Conservation (phyloP, 495 filamentous ascomycete genomes). For the Tuber aestivum region DNA sequence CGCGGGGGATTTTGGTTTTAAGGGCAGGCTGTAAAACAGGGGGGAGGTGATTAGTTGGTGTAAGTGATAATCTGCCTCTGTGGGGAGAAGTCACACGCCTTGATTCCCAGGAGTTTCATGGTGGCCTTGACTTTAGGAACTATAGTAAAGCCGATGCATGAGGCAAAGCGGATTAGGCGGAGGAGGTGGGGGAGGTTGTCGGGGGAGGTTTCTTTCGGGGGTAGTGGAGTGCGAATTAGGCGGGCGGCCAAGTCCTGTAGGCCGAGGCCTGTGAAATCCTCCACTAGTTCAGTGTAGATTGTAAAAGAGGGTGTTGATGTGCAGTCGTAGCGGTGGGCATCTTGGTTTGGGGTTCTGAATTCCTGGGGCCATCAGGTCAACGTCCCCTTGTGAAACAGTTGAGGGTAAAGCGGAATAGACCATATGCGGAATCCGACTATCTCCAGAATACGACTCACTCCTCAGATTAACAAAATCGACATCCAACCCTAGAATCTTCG, state of each 20-base stretch:
- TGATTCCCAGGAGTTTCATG: constrained; percentile 69
- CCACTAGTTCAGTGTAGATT: constrained; percentile 72
- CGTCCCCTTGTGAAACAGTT: not conserved
- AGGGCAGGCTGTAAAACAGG: constrained; percentile 54
- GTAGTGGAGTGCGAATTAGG: constrained; percentile 77
- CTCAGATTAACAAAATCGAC: constrained; percentile 91
- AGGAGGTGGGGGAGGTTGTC: constrained; percentile 92
- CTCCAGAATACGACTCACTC: constrained; percentile 79
- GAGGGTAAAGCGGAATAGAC: constrained; percentile 11
- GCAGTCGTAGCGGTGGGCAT: constrained; percentile 83
- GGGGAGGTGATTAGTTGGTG: not conserved
- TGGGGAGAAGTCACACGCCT: constrained; percentile 6
- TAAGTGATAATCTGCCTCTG: constrained; percentile 6
- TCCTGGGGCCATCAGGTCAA: constrained; percentile 45
- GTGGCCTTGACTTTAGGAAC: constrained; percentile 59
- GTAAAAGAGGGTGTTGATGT: constrained; percentile 94
- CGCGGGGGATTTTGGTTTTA: constrained; percentile 82
- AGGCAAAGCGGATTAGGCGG: constrained; percentile 82
- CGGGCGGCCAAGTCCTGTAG: constrained; percentile 64
- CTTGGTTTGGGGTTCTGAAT: constrained; percentile 86
- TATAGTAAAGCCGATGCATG: constrained; percentile 70
- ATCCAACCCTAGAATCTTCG: constrained; percentile 76
- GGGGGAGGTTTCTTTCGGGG: constrained; percentile 85
- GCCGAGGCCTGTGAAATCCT: constrained; percentile 75
- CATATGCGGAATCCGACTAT: constrained; percentile 84